phyloP scores from a whole-genome alignment of 2,329 filamentous ascomycete genomes.

The Aspergillus transmontanensis region DNA sequence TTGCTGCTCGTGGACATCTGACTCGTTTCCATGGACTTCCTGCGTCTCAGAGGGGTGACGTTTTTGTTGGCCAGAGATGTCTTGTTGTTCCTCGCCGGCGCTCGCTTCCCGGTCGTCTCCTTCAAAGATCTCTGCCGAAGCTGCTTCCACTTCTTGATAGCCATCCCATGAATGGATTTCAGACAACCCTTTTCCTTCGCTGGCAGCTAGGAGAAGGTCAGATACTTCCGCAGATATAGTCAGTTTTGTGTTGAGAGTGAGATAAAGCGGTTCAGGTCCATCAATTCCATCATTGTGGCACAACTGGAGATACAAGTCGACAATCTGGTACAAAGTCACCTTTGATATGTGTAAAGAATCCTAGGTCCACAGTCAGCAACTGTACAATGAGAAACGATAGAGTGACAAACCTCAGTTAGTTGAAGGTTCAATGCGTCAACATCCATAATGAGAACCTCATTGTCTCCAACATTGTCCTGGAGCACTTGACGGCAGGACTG shows the following conservation, averaged over 20 bases:
- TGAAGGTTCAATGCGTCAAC: constrained; percentile 59
- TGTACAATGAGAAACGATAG: constrained; percentile 6
- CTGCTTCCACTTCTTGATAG: constrained; percentile 52
- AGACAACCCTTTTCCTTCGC: constrained; percentile 60
- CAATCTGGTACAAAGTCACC: constrained; percentile 58
- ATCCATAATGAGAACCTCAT: constrained; percentile 60
- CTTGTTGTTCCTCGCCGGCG: constrained; percentile 18
- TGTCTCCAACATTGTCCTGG: constrained; percentile 56
- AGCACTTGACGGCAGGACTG: constrained; percentile 58
- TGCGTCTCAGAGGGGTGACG: constrained; percentile 16
- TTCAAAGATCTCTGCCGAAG: constrained; percentile 18
- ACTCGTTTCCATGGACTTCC: constrained; percentile 12
- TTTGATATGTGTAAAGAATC: constrained; percentile 52
- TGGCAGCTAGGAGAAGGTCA: constrained; percentile 55
- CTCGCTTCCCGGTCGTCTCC: constrained; percentile 14
- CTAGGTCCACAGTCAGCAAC: constrained; percentile 41
- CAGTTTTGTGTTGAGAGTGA: constrained; percentile 57
- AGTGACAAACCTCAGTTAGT: constrained; percentile 58
- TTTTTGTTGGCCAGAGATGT: constrained; percentile 19
- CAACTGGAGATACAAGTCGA: constrained; percentile 62
- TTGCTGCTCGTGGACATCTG: constrained; percentile 7
- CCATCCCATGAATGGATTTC: constrained; percentile 49
- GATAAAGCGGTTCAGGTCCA: constrained; percentile 58
- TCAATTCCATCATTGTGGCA: constrained; percentile 60
- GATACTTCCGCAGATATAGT: constrained; percentile 57